Percentiles rank a stretch among this genome's conserved stretches.
Conservation (phyloP, 2,329 filamentous ascomycete genomes). For the Clarireedia hainanense region DNA sequence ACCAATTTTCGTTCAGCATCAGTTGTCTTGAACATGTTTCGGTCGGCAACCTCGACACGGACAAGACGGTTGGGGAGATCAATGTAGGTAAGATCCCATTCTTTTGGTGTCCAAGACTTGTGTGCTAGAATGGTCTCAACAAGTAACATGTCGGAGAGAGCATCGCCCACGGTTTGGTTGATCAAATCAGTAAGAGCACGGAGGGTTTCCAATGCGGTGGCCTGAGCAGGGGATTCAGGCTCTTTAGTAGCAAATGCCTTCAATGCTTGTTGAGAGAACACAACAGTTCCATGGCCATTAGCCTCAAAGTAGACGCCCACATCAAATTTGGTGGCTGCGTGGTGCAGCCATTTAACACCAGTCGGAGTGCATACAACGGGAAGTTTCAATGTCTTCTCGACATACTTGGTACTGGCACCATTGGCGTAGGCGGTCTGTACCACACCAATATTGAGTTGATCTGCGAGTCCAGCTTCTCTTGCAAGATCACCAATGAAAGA, state of each 20-base stretch:
- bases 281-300: constrained; percentile 93
- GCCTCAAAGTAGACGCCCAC: constrained; percentile 98
- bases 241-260: constrained; percentile 70
- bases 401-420: constrained; percentile 86
- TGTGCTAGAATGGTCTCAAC: constrained; percentile 94
- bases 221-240: constrained; percentile 85
- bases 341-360: constrained; percentile 95
- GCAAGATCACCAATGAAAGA: constrained; percentile 89
- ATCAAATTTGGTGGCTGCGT: constrained; percentile 91
- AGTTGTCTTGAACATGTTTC: constrained; percentile 82
- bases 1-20: constrained; percentile 87
- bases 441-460: constrained; percentile 82
- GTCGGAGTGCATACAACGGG: constrained; percentile 91
- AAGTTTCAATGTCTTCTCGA: constrained; percentile 78
- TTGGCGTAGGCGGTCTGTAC: constrained; percentile 98
- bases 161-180: constrained; percentile 97
- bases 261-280: constrained; percentile 81
- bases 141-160: constrained; percentile 89
- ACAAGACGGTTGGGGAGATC: constrained; percentile 95
- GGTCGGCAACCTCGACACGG: constrained; percentile 80
- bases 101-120: constrained; percentile 81
- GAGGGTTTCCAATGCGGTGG: constrained; percentile 79
- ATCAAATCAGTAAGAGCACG: constrained; percentile 81
- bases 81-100: constrained; percentile 89
- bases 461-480: constrained; percentile 66